Evolutionary conservation across 2,329 filamentous ascomycete species (phyloP).

Genomic region (Magnaporthiopsis incrustans): DNA sequence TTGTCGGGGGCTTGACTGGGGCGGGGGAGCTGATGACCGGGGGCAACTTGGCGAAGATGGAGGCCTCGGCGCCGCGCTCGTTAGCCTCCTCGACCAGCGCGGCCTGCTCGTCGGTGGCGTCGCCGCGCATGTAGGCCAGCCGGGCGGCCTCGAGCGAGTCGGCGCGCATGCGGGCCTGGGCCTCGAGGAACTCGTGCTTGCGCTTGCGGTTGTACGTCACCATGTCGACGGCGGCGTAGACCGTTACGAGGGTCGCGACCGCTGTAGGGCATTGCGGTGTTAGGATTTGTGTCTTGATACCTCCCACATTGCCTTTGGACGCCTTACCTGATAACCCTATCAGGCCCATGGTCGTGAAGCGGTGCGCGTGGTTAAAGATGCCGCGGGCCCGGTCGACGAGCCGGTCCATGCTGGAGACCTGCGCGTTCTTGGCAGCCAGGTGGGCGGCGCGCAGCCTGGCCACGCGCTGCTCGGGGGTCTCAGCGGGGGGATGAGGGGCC

Average conservation of each 20-base stretch:
- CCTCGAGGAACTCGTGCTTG: slow-evolving; percentile 48
- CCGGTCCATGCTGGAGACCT: slow-evolving; percentile 44
- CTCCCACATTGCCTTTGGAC: neutral
- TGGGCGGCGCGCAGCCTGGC: slow-evolving; percentile 60
- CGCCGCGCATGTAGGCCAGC: slow-evolving; percentile 51
- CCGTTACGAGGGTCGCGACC: slow-evolving; percentile 46
- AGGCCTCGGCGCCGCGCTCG: slow-evolving; percentile 30
- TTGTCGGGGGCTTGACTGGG: slow-evolving; percentile 9
- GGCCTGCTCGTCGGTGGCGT: slow-evolving; percentile 48
- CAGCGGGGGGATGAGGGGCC: slow-evolving; percentile 19
- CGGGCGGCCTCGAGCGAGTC: slow-evolving; percentile 50
- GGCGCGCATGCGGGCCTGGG: slow-evolving; percentile 44
- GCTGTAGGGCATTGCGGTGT: slow-evolving; percentile 24
- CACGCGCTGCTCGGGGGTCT: slow-evolving; percentile 64
- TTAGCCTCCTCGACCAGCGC: slow-evolving; percentile 50
- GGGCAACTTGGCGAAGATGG: slow-evolving; percentile 34
- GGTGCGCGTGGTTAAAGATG: slow-evolving; percentile 48
- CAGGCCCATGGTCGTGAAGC: slow-evolving; percentile 44
- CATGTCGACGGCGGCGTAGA: slow-evolving; percentile 56
- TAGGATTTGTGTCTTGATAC: neutral
- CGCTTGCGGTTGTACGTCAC: slow-evolving; percentile 52
- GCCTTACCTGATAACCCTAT: slow-evolving; percentile 48
- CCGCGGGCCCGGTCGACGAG: slow-evolving; percentile 39
- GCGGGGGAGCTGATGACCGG: slow-evolving; percentile 39
- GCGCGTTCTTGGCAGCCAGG: slow-evolving; percentile 54